A percentile compares a stretch with the other conserved stretches of the same genome.
phyloP scores from a whole-genome alignment of 2,329 filamentous ascomycete species.

The Trichoderma sp. region DNA sequence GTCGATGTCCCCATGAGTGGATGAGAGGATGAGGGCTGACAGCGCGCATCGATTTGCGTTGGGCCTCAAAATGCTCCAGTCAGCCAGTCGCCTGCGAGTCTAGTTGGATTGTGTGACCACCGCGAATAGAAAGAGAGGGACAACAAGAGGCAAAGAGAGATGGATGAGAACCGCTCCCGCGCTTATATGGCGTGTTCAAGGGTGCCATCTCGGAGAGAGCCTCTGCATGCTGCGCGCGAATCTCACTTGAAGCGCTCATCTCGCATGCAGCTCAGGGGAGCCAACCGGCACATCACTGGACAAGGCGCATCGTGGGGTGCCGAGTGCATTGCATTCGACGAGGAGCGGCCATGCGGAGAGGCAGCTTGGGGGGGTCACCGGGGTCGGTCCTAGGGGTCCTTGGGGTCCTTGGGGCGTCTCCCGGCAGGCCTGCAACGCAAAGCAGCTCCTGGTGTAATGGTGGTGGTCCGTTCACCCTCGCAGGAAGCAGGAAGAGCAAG shows the following conservation, averaged over 20 bases:
- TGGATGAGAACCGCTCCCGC: not conserved
- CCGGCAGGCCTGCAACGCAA: not conserved
- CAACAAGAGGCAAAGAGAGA: not conserved
- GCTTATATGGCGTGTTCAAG: constrained; percentile 3
- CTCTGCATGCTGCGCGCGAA: not conserved
- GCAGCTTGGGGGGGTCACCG: not conserved
- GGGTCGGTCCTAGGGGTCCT: not conserved
- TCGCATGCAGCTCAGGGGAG: not conserved
- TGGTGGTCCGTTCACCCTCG: constrained; percentile 21
- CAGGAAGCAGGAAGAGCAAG: not conserved
- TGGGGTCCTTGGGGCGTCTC: not conserved
- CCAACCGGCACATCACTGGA: not conserved
- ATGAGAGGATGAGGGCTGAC: not conserved
- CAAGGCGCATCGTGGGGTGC: constrained; percentile 27
- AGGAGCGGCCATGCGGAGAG: constrained; percentile 6
- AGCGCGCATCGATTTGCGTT: not conserved
- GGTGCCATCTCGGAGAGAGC: not conserved
- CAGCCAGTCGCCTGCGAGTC: not conserved
- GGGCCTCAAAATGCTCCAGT: not conserved
- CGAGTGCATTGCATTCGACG: constrained; percentile 18
- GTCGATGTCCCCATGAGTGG: not conserved
- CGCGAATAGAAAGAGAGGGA: not conserved
- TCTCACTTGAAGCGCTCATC: not conserved
- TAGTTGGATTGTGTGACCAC: constrained; percentile 9
- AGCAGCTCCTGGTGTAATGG: constrained; percentile 2